phyloP scores from a whole-genome alignment of 495 filamentous ascomycete species.

The Talaromyces proteolyticus region DNA sequence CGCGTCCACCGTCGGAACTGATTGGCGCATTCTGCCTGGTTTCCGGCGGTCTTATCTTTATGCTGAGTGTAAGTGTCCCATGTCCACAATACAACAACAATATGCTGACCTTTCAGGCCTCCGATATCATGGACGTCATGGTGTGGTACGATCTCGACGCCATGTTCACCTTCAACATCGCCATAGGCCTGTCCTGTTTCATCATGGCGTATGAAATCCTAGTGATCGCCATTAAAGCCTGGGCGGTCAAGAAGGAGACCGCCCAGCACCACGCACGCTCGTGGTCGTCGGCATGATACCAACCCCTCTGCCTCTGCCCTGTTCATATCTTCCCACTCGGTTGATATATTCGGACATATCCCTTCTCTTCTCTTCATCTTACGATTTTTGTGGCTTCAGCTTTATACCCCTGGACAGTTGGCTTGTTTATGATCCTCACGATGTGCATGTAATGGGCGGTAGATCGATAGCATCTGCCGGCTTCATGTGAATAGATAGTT shows the following conservation, averaged over 20 bases:
- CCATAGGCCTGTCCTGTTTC: slow-evolving; percentile 75
- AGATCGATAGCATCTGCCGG: too few relatives aligned
- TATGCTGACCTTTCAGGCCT: slow-evolving; percentile 36
- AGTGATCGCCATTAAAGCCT: slow-evolving; percentile 82
- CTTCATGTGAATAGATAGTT: too few relatives aligned
- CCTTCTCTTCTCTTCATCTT: neutral
- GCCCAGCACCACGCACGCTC: slow-evolving; percentile 8
- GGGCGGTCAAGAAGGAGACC: slow-evolving; percentile 64
- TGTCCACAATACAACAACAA: neutral
- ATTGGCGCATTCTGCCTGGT: slow-evolving; percentile 82
- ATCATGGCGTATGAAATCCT: slow-evolving; percentile 81
- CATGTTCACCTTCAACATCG: slow-evolving; percentile 93
- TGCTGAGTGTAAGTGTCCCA: slow-evolving; percentile 70
- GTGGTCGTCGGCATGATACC: slow-evolving; percentile 5
- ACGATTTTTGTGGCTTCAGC: slow-evolving; percentile 12
- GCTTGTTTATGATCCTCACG: slow-evolving; percentile 10
- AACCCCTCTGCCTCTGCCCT: neutral
- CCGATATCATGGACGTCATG: slow-evolving; percentile 70
- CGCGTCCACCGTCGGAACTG: slow-evolving; percentile 87
- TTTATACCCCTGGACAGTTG: slow-evolving; percentile 19
- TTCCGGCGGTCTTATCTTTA: slow-evolving; percentile 84
- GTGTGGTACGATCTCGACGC: slow-evolving; percentile 65
- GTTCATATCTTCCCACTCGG: too few relatives aligned
- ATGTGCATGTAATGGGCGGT: too few relatives aligned
- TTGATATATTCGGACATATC: too few relatives aligned